Percentiles rank a stretch among this genome's conserved stretches.
phyloP scores from a whole-genome alignment of 2,329 filamentous ascomycete species.

The Ophiostoma pallidulum region DNA sequence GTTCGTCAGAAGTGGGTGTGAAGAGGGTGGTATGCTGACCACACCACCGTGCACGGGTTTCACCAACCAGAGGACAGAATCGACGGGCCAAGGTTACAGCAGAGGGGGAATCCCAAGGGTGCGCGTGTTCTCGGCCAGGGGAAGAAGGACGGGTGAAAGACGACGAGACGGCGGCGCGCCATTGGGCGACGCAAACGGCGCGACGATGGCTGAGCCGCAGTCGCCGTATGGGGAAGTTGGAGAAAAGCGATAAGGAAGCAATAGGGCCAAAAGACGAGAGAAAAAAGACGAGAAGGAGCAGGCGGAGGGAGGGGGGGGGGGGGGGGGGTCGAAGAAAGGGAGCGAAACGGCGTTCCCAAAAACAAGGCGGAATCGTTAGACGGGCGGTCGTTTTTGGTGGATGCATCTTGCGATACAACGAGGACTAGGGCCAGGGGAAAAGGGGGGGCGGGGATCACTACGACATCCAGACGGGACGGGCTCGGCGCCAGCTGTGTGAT shows the following conservation, averaged over 20 bases:
- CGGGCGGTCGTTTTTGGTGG: no score
- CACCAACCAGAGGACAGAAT: conserved; percentile 7
- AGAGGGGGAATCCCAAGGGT: no score
- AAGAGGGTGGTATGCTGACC: conserved; percentile 12
- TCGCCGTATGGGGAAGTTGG: no score
- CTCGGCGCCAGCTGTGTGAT: conserved; percentile 2
- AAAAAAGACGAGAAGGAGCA: no score
- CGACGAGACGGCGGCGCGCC: background rate
- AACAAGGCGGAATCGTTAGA: no score
- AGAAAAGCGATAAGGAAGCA: no score
- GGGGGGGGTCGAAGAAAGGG: no score
- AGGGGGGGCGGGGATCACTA: background rate
- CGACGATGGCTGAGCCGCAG: no score
- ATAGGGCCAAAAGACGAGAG: no score
- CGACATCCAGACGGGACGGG: background rate
- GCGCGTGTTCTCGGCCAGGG: conserved; percentile 3
- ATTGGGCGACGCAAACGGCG: no score
- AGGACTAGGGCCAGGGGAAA: background rate
- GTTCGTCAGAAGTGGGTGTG: conserved; percentile 7
- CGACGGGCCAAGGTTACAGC: conserved; percentile 1
- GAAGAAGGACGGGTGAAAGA: background rate
- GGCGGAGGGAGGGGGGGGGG: no score
- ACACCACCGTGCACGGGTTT: conserved; percentile 5
- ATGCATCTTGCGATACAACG: no score
- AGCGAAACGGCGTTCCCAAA: background rate